Evolutionary conservation across 345 rosid species (phyloP).

Genomic region (Eucalyptus tenuipes): DNA sequence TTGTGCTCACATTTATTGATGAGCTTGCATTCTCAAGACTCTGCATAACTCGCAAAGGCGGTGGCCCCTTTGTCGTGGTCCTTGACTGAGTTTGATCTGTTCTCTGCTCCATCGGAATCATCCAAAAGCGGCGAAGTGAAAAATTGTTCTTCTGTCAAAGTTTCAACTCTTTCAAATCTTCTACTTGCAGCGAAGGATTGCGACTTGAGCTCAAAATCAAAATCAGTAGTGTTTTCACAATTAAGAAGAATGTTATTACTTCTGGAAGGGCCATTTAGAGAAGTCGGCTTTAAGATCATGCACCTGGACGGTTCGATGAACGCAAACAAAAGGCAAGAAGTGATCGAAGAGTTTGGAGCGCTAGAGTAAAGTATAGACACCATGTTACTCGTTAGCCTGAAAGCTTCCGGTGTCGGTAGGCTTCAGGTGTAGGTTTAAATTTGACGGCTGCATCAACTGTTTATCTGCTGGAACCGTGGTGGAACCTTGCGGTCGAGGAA

Average conservation of each 20-base stretch:
- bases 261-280: conserved; percentile 33
- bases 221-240: conserved; percentile 64
- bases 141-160: conserved; percentile 34
- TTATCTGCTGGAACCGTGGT: conserved; percentile 72
- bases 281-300: conserved; percentile 50
- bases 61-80: no score
- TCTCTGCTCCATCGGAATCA: conserved; percentile 53
- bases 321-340: no score
- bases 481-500: conserved; percentile 82
- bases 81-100: conserved; percentile 30
- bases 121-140: conserved; percentile 2
- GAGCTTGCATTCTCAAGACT: conserved; percentile 51
- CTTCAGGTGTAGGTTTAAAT: conserved; percentile 29
- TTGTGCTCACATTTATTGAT: conserved; percentile 24
- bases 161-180: conserved; percentile 33
- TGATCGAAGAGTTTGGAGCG: no score
- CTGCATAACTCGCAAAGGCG: not conserved
- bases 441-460: conserved; percentile 61
- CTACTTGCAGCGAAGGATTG: conserved; percentile 22
- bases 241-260: conserved; percentile 45
- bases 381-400: conserved; percentile 65
- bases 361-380: conserved; percentile 20
- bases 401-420: no score
- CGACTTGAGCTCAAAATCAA: conserved; percentile 13
- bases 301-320: conserved; percentile 29